phyloP scores from a whole-genome alignment of 495 filamentous ascomycete genomes.

The Xylaria flabelliformis region DNA sequence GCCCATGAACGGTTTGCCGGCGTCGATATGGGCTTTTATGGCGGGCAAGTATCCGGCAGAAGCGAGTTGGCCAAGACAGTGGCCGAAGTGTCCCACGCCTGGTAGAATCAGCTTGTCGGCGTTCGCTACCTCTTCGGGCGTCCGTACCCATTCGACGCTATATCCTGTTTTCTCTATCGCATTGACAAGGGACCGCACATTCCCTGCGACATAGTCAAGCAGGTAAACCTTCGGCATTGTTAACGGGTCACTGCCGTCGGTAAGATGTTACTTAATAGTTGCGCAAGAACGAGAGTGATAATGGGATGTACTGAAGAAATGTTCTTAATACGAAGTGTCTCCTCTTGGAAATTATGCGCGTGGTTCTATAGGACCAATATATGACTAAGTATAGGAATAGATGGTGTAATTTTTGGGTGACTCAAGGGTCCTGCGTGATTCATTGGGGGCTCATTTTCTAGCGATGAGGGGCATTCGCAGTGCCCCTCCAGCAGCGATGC shows the following conservation, averaged over 20 bases:
- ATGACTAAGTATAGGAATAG: background rate
- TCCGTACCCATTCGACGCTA: constrained; percentile 88
- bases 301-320: background rate
- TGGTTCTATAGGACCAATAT: background rate
- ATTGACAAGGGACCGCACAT: constrained; percentile 93
- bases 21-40: constrained; percentile 77
- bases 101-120: constrained; percentile 95
- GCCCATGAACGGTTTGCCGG: constrained; percentile 95
- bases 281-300: background rate
- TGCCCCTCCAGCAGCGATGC: constrained; percentile 36
- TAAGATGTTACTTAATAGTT: background rate
- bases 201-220: constrained; percentile 80
- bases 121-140: constrained; percentile 79
- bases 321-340: background rate
- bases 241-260: constrained; percentile 11
- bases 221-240: constrained; percentile 90
- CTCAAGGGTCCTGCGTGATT: constrained; percentile 22
- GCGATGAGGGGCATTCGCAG: constrained; percentile 11
- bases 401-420: background rate
- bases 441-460: constrained; percentile 18
- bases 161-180: constrained; percentile 95
- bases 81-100: constrained; percentile 96
- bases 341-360: constrained; percentile 1
- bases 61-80: constrained; percentile 85
- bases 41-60: constrained; percentile 81